Conservation (phyloP, 768 basidiomycete species). For the Pulveroboletus ravenelii region DNA sequence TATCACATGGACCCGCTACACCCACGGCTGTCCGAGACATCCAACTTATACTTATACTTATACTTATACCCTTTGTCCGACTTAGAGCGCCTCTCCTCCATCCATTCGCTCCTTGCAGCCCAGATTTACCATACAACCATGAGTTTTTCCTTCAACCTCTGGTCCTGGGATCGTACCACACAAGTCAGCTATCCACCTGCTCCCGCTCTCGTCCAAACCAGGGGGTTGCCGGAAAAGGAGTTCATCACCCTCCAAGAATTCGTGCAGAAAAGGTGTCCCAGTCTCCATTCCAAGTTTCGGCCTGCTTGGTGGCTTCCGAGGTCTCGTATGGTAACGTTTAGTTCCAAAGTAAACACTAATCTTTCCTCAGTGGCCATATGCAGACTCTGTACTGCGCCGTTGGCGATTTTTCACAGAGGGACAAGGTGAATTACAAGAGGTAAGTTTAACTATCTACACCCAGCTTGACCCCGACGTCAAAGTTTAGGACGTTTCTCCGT, state of each 20-base stretch:
- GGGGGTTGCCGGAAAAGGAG: constrained; percentile 4
- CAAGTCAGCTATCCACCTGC: constrained; percentile 19
- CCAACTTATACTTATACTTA: no score
- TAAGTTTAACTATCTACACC: constrained; percentile 1
- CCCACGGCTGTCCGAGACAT: constrained; percentile 5
- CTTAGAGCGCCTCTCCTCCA: no score
- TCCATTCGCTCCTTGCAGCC: background rate
- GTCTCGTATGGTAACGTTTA: constrained; percentile 9
- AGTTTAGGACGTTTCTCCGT: constrained; percentile 24
- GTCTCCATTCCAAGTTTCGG: constrained; percentile 23
- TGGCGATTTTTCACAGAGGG: constrained; percentile 30
- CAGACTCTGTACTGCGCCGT: constrained; percentile 30
- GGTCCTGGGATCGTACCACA: constrained; percentile 11
- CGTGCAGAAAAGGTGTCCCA: constrained; percentile 30
- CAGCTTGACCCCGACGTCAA: constrained; percentile 6
- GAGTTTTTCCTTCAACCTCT: constrained; percentile 17
- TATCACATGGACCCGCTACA: no score
- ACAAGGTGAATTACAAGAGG: constrained; percentile 31
- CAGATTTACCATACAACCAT: constrained; percentile 5
- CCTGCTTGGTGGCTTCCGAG: constrained; percentile 34
- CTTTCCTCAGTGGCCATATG: constrained; percentile 25
- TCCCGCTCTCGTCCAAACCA: constrained; percentile 19
- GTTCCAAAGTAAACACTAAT: constrained; percentile 13
- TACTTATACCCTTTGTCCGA: background rate
- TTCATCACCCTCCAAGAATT: constrained; percentile 26